Conservation (phyloP, 257 asterid species). For the Solanum sitiens region DNA sequence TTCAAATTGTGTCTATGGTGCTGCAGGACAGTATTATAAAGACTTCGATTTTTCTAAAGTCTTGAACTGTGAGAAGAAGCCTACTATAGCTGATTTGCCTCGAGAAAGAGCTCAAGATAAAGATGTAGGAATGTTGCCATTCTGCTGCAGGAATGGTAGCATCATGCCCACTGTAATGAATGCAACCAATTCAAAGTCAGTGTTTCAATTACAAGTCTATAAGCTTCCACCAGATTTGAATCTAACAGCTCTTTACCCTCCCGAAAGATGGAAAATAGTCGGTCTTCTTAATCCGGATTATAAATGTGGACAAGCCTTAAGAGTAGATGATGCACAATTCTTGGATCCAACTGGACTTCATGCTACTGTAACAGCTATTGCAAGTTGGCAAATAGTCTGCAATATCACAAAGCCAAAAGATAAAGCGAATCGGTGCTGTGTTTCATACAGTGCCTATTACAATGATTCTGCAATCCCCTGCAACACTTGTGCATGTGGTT, state of each 20-base stretch:
- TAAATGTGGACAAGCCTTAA: conserved; percentile 64
- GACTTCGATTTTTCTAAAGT: conserved; percentile 64
- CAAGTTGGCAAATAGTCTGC: conserved; percentile 77
- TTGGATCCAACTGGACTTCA: conserved; percentile 61
- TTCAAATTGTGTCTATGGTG: conserved; percentile 68
- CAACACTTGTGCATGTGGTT: conserved; percentile 87
- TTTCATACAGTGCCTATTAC: conserved; percentile 75
- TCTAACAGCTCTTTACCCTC: conserved; percentile 65
- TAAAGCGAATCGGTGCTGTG: conserved; percentile 51
- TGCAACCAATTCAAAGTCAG: conserved; percentile 46
- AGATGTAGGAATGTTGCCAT: conserved; percentile 66
- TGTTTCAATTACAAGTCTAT: conserved; percentile 72
- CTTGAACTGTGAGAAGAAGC: conserved; percentile 60
- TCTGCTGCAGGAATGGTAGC: conserved; percentile 67
- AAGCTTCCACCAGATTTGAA: conserved; percentile 83
- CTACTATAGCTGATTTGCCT: conserved; percentile 61
- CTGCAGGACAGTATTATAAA: conserved; percentile 61
- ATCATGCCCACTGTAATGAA: conserved; percentile 68
- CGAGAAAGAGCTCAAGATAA: conserved; percentile 45
- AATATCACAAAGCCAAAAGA: conserved; percentile 64
- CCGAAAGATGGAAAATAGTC: conserved; percentile 63
- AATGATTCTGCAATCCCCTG: conserved; percentile 62
- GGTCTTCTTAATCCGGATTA: conserved; percentile 63
- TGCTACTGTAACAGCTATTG: conserved; percentile 39
- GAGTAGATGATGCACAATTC: conserved; percentile 58